Percentiles rank a stretch among this genome's conserved stretches.
These are phyloP conservation scores for Plasmodium inui DNA, from an alignment of 169 alveolate genomes.

Conservation along the genomic window DNA sequence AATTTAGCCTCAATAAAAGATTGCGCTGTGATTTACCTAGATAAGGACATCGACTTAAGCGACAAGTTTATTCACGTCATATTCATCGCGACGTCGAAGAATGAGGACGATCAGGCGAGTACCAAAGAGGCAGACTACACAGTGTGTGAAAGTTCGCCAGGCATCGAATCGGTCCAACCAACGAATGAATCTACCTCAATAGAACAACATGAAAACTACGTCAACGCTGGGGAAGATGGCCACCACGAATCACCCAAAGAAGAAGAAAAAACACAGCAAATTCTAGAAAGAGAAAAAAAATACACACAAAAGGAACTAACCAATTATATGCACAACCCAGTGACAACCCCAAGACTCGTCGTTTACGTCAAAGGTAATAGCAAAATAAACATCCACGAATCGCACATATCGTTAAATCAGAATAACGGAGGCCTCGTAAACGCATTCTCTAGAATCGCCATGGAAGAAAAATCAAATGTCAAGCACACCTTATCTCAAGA, in stretches of 20 bases:
- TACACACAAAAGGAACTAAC: conserved; percentile 27
- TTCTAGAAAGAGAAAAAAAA: conserved; percentile 6
- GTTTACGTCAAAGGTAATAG: conserved; percentile 76
- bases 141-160: conserved; percentile 37
- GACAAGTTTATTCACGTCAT: conserved; percentile 33
- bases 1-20: conserved; percentile 81
- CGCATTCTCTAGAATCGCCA: conserved; percentile 76
- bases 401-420: conserved; percentile 65
- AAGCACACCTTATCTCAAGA: conserved; percentile 80
- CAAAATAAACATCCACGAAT: conserved; percentile 76
- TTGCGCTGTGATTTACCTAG: conserved; percentile 77
- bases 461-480: conserved; percentile 77
- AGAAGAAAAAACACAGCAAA: neutral
- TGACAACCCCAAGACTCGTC: conserved; percentile 77
- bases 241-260: neutral
- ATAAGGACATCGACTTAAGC: conserved; percentile 63
- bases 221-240: neutral
- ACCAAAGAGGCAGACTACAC: neutral
- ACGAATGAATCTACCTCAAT: neutral
- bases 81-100: conserved; percentile 60
- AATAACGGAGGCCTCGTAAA: conserved; percentile 78
- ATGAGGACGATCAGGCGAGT: conserved; percentile 22
- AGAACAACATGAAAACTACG: neutral
- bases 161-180: neutral
- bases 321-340: conserved; percentile 29